Conservation (phyloP, 176 grass and related monocot species). For the Pontederia crassipes region DNA sequence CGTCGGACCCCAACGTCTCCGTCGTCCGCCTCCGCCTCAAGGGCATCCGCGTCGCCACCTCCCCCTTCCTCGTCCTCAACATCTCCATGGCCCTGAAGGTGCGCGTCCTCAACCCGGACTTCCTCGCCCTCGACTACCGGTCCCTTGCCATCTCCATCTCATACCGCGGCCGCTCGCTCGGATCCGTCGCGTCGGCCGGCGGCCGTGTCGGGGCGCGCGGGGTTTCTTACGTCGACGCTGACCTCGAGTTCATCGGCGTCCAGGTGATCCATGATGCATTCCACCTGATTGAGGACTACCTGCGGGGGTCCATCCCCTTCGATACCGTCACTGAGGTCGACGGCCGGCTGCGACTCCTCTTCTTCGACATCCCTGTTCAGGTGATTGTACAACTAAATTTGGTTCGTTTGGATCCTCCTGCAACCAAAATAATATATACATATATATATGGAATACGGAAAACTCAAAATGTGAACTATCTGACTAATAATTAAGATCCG, state of each 20-base stretch:
- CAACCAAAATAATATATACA: too few relatives aligned
- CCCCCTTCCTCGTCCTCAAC: constrained; percentile 12
- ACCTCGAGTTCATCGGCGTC: constrained; percentile 47
- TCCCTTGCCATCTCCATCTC: constrained; percentile 40
- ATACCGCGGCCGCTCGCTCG: constrained; percentile 47
- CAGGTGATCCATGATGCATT: constrained; percentile 50
- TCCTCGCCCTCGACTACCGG: constrained; percentile 33
- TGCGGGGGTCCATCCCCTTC: constrained; percentile 51
- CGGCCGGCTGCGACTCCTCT: constrained; percentile 46
- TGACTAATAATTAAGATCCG: too few relatives aligned
- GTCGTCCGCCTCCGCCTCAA: constrained; percentile 12
- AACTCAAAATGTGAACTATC: too few relatives aligned
- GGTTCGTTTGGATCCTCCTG: too few relatives aligned
- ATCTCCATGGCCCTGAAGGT: constrained; percentile 4
- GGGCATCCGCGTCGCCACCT: constrained; percentile 7
- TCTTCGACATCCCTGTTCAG: constrained; percentile 63
- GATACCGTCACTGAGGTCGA: constrained; percentile 55
- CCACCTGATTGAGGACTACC: constrained; percentile 71
- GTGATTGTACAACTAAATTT: constrained; percentile 12
- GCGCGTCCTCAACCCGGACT: constrained; percentile 10
- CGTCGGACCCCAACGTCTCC: constrained; percentile 11
- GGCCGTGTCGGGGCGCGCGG: constrained; percentile 42
- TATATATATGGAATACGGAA: too few relatives aligned
- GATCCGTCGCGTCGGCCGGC: constrained; percentile 34
- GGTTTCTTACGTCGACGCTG: constrained; percentile 52